Evolutionary conservation across 345 rosid genomes (phyloP), one percentile per base, ranked within the genome.

Genomic region (Salix arbutifolia): DNA sequence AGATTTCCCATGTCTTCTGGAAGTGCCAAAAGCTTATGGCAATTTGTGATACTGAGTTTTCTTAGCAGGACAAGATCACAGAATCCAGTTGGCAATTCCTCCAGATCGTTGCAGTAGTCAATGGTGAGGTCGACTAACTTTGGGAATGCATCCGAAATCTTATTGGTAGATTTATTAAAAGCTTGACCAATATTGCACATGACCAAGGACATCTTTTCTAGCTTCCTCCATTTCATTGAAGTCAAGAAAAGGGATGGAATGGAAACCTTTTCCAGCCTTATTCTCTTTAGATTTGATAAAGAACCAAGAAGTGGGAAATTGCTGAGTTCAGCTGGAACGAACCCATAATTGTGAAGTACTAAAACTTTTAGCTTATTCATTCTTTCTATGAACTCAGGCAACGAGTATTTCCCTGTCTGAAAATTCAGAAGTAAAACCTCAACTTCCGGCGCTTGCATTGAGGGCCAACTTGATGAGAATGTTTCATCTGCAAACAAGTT

Each of bases 291-390:
- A 70, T 38, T 68, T 44, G 65, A 37, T 44, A 72, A 31, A 72
- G 78, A 76, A 28, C 67, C 74, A 21, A 90, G 67, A 26, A 83
- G 67, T 6, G 23, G 73, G 33, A 87, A 85, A 5, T 88, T 87
- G n/a, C 56, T 71, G 33, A 90, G 12, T 75, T 78, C 84, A 1
- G 88, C 70, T 0, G 85, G 79, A 31, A 11, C 77, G 77, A 72
- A 65, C 74, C 90, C 84, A 10, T 74, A 53, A 65, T 86, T 86
- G 58, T 79, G 77, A 75, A 90, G 80, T 0, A 71, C 70, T 80
- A 91, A n/a, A 64, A 83, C 91, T 85, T 84, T 88, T 28, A 90
- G 71, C 44, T 82, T 86, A 67, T 28, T 66, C 89, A 87, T 86
- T 78, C 75, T 65, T 53, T 74, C 77, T 42, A 90, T 81, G 81